A percentile compares a stretch with the other conserved stretches of the same genome.
Conservation (phyloP, 2,329 filamentous ascomycete species). For the Colletotrichum gigasporum region DNA sequence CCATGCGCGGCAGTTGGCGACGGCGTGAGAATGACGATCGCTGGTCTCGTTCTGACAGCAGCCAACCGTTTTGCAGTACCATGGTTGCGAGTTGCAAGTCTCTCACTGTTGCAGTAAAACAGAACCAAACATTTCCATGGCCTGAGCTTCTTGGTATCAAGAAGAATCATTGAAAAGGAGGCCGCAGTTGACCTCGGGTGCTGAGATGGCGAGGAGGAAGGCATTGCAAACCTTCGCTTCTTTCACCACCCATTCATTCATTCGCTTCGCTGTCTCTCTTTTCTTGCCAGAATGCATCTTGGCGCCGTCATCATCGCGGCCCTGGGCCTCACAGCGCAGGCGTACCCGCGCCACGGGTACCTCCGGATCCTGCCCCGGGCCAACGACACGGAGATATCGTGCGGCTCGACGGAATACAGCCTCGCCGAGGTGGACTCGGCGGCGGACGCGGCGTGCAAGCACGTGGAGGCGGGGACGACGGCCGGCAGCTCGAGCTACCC, state of each 20-base stretch:
- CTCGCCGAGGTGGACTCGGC: constrained; percentile 59
- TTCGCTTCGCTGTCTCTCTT: neutral
- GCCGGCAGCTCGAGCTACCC: constrained; percentile 57
- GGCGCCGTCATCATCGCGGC: constrained; percentile 9
- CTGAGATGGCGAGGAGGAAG: neutral
- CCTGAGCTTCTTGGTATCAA: neutral
- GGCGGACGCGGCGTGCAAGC: constrained; percentile 58
- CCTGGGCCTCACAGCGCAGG: constrained; percentile 18
- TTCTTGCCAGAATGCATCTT: constrained; percentile 14
- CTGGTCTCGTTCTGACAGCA: neutral
- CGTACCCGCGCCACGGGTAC: constrained; percentile 47
- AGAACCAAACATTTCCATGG: neutral
- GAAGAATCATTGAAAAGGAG: constrained; percentile 4
- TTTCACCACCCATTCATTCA: neutral
- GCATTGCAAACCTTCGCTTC: neutral
- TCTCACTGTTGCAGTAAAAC: constrained; percentile 4
- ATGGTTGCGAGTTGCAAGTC: neutral
- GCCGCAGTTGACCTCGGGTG: neutral
- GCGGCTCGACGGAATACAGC: constrained; percentile 63
- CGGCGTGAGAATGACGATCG: neutral
- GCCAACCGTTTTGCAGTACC: neutral
- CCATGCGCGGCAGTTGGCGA: neutral
- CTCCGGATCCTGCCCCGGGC: constrained; percentile 31
- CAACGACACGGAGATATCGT: constrained; percentile 41
- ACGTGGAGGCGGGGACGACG: constrained; percentile 51